Conservation (phyloP, 140 eudicot species). For the Senecio squalidus region DNA sequence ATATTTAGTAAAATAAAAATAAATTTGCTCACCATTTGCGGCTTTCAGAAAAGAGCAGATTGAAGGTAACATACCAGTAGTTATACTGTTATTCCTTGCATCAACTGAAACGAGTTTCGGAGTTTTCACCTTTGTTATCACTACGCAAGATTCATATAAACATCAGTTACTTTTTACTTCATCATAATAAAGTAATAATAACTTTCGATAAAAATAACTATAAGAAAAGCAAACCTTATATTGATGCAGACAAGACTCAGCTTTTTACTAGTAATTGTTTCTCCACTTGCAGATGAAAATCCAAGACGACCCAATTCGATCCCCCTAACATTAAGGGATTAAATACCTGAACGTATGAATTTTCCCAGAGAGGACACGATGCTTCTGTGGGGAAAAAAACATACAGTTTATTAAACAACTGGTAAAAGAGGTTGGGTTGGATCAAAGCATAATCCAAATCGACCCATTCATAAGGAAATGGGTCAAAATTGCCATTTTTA, state of each 20-base stretch:
- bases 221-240: not conserved
- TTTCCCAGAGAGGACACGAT: slow-evolving; percentile 53
- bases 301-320: not conserved
- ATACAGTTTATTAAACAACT: no score
- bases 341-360: slow-evolving; percentile 49
- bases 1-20: not conserved
- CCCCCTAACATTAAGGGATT: slow-evolving; percentile 42
- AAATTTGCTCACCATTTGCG: slow-evolving; percentile 38
- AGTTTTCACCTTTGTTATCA: not conserved
- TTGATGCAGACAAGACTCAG: not conserved
- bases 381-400: slow-evolving; percentile 35
- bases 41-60: not conserved
- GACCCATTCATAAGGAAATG: no score
- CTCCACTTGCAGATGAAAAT: not conserved
- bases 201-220: not conserved
- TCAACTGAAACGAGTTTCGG: not conserved
- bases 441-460: no score
- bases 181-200: no score
- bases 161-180: not conserved
- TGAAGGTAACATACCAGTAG: not conserved
- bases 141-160: not conserved
- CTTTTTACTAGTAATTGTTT: not conserved
- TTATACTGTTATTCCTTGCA: not conserved
- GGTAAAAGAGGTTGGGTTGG: no score
- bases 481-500: no score